Evolutionary conservation across 345 rosid species (phyloP), one percentile per base, ranked within the genome.

Genomic region (Heritiera littoralis): DNA sequence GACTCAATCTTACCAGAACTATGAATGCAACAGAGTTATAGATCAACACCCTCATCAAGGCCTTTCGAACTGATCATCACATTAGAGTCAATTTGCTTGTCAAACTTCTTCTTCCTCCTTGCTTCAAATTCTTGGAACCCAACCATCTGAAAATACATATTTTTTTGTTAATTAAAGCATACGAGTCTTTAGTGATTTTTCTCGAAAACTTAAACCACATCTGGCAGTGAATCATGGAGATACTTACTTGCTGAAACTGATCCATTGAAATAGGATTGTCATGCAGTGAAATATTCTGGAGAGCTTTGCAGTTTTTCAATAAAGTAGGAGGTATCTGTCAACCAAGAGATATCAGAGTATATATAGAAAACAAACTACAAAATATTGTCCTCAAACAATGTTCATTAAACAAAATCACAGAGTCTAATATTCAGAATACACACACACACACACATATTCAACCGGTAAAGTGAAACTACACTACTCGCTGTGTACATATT

Each of bases 31-130:
- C 9, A 40, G 32, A 18, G 59, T 83, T 83, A 87, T 77, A 89
- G 81, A 84, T 95, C 99, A 76, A 95, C 90, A 66, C 99, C 99
- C 80, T 90, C 94, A 55, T 95, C 99, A n/a, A 95, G 95, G 84
- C 92, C 98, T 85, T 89, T 91, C 3, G 99, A 95, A 84, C 96
- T 75, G 45, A 95, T 93, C 98, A 95, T 93, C 88, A 95, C 96
- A 73, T 95, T 95, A 1, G 96, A 91, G 85, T 95, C 99, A 23
- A 95, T 93, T 80, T 93, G 99, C 86, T 95, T 93, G 87, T 95
- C 99, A 64, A 92, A 93, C 81, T 95, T 95, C 88, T 84, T 92
- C 88, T 89, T 95, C 83, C 99, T 91, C 89, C 98, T 89, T 64
- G 87, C 90, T 87, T 95, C 98, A 79, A 93, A 95, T 76, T 93